Evolutionary conservation across 1,284 basidiomycete species (phyloP), one percentile per base, ranked within the genome.

Genomic region (Acaromyces ingoldii): DNA sequence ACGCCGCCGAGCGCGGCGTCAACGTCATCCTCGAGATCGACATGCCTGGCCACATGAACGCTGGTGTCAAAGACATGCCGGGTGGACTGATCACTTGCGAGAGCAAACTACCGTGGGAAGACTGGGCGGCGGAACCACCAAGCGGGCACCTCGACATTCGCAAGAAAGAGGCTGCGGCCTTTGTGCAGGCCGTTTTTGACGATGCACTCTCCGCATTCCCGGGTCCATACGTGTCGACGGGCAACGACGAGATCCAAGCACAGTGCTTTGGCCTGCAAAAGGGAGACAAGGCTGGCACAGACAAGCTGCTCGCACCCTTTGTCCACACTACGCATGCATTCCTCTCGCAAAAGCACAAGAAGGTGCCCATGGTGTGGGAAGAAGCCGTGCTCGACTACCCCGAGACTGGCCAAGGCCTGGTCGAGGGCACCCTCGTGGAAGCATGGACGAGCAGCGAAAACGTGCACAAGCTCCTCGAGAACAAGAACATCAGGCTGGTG

Each of bases 61-160:
- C 80, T 0, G 67, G 70, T 50, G 85, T 91, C 41, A 80, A 80
- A 1, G 76, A 82, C 34, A 76, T 85, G 0, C 81, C 84, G 69
- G 86, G 87, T 0, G 85, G 89, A 36, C 80, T 84, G 63, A 77
- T 91, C 40, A 87, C 87, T 1, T 91, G 89, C 72, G 77, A 80
- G 10, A 79, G 83, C 55, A 77, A 80, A 1, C 75, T 77, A 2
- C 85, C 85, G 0, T 89, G 86, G 86, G 59, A 79, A 2, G 76
- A 19, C 29, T 62, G 46, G 41, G 57, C 59, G 7, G 52, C 53
- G 13, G 85, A 89, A 70, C 88, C 88, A 3, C 89, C 89, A 1
- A 81, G 88, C 0, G 89, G 89, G 31, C 88, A 90, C 76, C 80
- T 91, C 19, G 83, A 85, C 37, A 78, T 89, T 60, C 82, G 86